These are phyloP conservation scores for Fomitopsis schrenkii DNA, from an alignment of 1,284 basidiomycete genomes.

Conservation along the genomic window DNA sequence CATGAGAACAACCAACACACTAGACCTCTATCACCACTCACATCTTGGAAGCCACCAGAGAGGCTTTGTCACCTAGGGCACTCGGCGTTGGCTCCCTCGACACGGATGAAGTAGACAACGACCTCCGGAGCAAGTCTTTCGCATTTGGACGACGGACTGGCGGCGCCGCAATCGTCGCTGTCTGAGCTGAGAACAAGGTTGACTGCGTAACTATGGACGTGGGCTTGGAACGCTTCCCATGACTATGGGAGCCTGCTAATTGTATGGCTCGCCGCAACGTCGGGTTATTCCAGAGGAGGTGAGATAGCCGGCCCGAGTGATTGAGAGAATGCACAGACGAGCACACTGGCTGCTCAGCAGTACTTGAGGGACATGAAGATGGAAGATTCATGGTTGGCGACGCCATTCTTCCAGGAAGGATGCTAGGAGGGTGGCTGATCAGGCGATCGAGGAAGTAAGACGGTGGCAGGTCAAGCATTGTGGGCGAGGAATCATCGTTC, in stretches of 20 bases:
- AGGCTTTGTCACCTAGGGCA: no score
- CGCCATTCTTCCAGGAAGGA: not conserved
- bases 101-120: not conserved
- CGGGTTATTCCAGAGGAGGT: conserved; percentile 16
- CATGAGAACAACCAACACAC: not conserved
- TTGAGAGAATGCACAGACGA: not conserved
- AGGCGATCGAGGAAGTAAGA: conserved; percentile 30
- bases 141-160: not conserved
- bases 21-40: not conserved
- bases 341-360: not conserved
- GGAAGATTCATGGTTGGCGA: not conserved
- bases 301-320: conserved; percentile 11
- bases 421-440: conserved; percentile 13
- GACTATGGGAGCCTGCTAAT: not conserved
- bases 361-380: not conserved
- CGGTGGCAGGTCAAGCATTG: conserved; percentile 32
- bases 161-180: not conserved
- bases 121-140: not conserved
- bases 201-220: not conserved
- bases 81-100: not conserved
- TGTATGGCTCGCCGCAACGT: conserved; percentile 13
- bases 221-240: not conserved
- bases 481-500: conserved; percentile 31
- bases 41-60: not conserved
- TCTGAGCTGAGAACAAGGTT: not conserved